phyloP scores from a whole-genome alignment of 257 asterid species.

The Anisodus tanguticus region DNA sequence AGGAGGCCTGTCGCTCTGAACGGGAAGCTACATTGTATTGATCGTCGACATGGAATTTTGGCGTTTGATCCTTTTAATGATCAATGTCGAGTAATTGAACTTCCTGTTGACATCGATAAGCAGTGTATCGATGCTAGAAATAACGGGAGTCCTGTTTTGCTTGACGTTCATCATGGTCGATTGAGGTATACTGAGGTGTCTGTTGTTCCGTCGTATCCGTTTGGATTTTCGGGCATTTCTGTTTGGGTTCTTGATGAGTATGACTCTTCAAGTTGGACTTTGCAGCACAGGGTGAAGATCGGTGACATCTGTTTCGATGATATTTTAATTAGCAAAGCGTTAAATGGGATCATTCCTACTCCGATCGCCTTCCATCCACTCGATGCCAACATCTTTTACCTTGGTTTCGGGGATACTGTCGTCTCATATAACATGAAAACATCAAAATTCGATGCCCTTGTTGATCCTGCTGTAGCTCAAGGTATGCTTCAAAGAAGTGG shows the following conservation, averaged over 20 bases:
- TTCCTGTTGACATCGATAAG: background rate
- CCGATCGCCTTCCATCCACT: conserved; percentile 27
- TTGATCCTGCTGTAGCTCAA: background rate
- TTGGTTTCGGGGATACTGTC: conserved; percentile 25
- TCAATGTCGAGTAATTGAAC: background rate
- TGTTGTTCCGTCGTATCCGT: background rate
- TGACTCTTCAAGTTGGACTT: conserved; percentile 23
- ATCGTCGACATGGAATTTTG: background rate
- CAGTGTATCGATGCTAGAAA: background rate
- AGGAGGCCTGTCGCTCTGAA: background rate
- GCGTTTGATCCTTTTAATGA: background rate
- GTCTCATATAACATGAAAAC: background rate
- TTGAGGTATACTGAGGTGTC: background rate
- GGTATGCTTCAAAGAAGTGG: background rate
- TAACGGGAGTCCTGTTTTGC: background rate
- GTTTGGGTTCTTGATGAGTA: conserved; percentile 21
- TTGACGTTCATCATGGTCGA: background rate
- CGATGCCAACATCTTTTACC: conserved; percentile 21
- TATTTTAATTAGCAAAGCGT: background rate
- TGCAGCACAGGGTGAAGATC: conserved; percentile 28
- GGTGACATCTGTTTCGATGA: background rate
- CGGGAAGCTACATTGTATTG: conserved; percentile 12
- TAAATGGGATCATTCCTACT: conserved; percentile 29
- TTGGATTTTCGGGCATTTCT: background rate
- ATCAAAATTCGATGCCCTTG: too few species aligned